A percentile compares a stretch with the other conserved stretches of the same genome.
Evolutionary conservation across 2,329 filamentous ascomycete genomes (phyloP).

Genomic region (Hymenoscyphus salicellus): DNA sequence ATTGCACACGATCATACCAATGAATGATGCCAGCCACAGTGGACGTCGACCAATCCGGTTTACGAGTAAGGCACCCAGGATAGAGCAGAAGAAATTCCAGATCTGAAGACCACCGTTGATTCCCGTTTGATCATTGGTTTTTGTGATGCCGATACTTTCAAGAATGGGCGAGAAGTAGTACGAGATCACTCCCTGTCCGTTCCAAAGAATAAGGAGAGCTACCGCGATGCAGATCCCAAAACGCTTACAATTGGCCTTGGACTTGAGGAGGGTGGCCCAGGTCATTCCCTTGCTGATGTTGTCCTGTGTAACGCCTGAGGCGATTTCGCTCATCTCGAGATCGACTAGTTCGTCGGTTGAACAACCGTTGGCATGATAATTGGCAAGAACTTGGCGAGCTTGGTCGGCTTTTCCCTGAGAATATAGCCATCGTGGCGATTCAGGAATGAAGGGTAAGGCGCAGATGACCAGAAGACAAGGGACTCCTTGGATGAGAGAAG

Average conservation of each 20-base stretch:
- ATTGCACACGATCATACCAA: slow-evolving; percentile 15
- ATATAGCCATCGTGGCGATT: too few relatives aligned
- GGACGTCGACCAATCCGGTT: slow-evolving; percentile 28
- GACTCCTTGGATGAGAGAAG: too few relatives aligned
- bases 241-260: slow-evolving; percentile 14
- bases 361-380: too few relatives aligned
- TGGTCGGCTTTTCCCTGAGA: too few relatives aligned
- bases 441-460: too few relatives aligned
- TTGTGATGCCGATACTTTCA: slow-evolving; percentile 27
- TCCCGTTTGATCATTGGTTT: slow-evolving; percentile 22
- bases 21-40: slow-evolving; percentile 22
- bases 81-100: slow-evolving; percentile 51
- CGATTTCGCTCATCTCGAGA: slow-evolving; percentile 6
- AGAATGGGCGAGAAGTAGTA: slow-evolving; percentile 39
- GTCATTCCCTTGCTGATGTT: slow-evolving; percentile 6
- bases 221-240: slow-evolving; percentile 4
- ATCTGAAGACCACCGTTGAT: slow-evolving; percentile 33
- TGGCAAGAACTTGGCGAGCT: too few relatives aligned
- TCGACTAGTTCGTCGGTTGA: neutral
- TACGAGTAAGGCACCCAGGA: slow-evolving; percentile 36
- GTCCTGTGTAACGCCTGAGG: neutral
- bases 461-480: too few relatives aligned
- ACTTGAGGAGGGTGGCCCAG: slow-evolving; percentile 31
- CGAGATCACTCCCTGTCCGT: slow-evolving; percentile 24
- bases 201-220: slow-evolving; percentile 4